Percentiles rank a stretch among this genome's conserved stretches.
Evolutionary conservation across 768 basidiomycete species (phyloP).

Genomic region (Bullera alba): DNA sequence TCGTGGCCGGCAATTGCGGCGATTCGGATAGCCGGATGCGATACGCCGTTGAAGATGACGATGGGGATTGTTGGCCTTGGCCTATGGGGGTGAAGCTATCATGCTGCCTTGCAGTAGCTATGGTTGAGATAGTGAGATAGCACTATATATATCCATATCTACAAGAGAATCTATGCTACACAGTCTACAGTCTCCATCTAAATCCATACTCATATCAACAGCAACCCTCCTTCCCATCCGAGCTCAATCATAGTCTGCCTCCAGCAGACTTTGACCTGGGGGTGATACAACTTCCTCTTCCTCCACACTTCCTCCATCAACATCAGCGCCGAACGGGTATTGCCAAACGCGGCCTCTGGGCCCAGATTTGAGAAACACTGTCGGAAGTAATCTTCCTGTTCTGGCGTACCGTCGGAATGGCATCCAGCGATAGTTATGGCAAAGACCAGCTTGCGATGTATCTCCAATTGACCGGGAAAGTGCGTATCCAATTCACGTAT

Average conservation of each 20-base stretch:
- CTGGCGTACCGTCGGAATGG: constrained; percentile 7
- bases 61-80: no score
- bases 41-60: no score
- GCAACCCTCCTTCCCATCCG: constrained; percentile 36
- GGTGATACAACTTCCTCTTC: background rate
- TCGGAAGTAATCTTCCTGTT: constrained; percentile 13
- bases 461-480: constrained; percentile 3
- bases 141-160: no score
- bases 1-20: no score
- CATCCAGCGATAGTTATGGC: constrained; percentile 22
- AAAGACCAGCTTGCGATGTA: constrained; percentile 15
- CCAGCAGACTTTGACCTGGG: constrained; percentile 3
- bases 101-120: no score
- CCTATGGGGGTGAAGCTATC: no score
- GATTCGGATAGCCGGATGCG: no score
- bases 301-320: constrained; percentile 26
- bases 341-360: constrained; percentile 20
- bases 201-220: constrained; percentile 9
- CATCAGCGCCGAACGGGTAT: constrained; percentile 10
- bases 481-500: constrained; percentile 9
- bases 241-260: constrained; percentile 29
- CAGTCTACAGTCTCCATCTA: no score
- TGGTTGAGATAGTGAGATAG: no score
- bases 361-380: constrained; percentile 11
- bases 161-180: no score